A percentile compares a stretch with the other conserved stretches of the same genome.
Conservation (phyloP, 108 stramenopile species). For the Skeletonema potamos region DNA sequence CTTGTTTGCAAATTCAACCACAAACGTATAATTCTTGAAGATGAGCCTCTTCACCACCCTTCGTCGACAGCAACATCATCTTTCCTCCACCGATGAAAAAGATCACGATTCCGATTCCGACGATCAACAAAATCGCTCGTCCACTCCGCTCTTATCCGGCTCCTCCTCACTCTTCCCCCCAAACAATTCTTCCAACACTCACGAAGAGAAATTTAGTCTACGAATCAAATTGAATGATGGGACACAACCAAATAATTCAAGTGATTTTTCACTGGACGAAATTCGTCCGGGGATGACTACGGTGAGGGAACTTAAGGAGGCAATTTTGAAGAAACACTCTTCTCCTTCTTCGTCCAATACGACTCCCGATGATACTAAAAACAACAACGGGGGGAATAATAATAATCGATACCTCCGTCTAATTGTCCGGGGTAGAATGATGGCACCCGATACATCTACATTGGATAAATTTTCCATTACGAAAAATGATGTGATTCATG, state of each 20-base stretch:
- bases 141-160: neutral
- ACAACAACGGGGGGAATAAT: neutral
- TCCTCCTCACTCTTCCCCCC: neutral
- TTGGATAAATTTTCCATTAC: slow-evolving; percentile 49
- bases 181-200: neutral
- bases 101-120: neutral
- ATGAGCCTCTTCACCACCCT: neutral
- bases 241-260: neutral
- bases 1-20: too few species aligned
- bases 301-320: slow-evolving; percentile 12
- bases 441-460: slow-evolving; percentile 67
- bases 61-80: neutral
- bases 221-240: slow-evolving; percentile 34
- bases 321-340: slow-evolving; percentile 14
- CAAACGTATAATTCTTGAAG: too few species aligned
- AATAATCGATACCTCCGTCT: slow-evolving; percentile 60
- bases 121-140: neutral
- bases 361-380: neutral
- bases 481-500: slow-evolving; percentile 72
- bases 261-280: slow-evolving; percentile 5
- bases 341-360: neutral
- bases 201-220: neutral
- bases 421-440: slow-evolving; percentile 70
- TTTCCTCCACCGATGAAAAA: neutral
- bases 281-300: neutral